Evolutionary conservation across 345 rosid genomes (phyloP), one percentile per base, ranked within the genome.

Genomic region (Noccaea caerulescens): DNA sequence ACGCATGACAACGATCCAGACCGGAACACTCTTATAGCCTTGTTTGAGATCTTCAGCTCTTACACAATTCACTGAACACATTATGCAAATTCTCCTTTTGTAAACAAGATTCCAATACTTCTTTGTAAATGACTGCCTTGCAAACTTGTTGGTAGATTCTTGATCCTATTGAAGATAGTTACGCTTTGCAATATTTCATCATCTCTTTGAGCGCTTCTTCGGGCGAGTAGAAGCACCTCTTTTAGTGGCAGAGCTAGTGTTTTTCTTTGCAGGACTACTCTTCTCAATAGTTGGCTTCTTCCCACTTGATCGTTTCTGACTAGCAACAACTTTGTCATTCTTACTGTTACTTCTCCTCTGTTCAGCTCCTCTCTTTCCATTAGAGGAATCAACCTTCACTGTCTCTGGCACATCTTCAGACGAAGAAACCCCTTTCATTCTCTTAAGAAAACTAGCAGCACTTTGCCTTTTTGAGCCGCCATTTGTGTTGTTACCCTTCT

Each of bases 171-270:
- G 25, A 32, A 39, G 58, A 68, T 69, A 56, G 49, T 47, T 10
- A 55, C 50, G 53, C 10, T 20, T 10, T 47, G 58, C 27, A 43
- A 57, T 12, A 53, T 51, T 23, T 47, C 58, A 68, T 75, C 54
- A 77, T 76, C 77, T 85, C 72, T 79, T 83, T 36, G 78, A 50
- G 32, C 84, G 86, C 63, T 80, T 84, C 75, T 78, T 84, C 10
- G 76, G 73, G 10, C 41, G 70, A 71, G 78, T 30, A 41, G 64
- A 61, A 3, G 60, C 72, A 1, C 70, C 75, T 50, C 63, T 74
- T 64, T 69, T 79, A 33, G 77, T 30, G 9, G 69, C 69, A 6
- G 50, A 9, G 7, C 79, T 63, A 6, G 27, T 38, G 62, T 58
- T 70, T 57, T 20, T 68, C 68, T 78, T 80, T 2, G 60, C 34